phyloP scores from a whole-genome alignment of 805 yeast genomes.

The Saccharomycopsis sp. region DNA sequence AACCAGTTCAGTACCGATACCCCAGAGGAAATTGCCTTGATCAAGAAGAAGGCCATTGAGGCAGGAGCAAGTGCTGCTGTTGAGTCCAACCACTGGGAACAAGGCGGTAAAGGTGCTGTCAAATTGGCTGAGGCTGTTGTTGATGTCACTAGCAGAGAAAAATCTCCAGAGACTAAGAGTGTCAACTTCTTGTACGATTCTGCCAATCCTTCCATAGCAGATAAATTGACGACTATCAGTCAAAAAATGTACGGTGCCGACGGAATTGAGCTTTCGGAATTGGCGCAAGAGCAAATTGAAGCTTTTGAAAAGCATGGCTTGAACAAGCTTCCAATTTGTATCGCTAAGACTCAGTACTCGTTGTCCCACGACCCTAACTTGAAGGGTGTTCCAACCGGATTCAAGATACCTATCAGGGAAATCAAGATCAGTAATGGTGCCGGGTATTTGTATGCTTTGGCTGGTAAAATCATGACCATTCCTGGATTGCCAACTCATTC shows the following conservation, averaged over 20 bases:
- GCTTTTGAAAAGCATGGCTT: constrained; percentile 83
- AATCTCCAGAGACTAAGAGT: constrained; percentile 30
- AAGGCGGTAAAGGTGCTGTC: constrained; percentile 89
- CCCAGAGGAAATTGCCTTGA: constrained; percentile 68
- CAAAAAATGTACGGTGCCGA: constrained; percentile 90
- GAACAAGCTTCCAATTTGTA: constrained; percentile 86
- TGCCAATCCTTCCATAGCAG: constrained; percentile 61
- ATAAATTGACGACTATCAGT: constrained; percentile 74
- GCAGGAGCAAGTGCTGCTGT: constrained; percentile 96
- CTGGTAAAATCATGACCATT: constrained; percentile 94
- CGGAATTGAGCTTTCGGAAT: constrained; percentile 71
- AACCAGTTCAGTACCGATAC: constrained; percentile 83
- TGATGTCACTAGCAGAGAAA: constrained; percentile 47
- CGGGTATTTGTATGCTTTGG: constrained; percentile 91
- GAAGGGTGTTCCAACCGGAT: constrained; percentile 93
- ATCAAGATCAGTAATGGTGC: constrained; percentile 95
- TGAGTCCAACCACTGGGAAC: constrained; percentile 88
- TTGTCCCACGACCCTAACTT: constrained; percentile 88
- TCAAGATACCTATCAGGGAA: constrained; percentile 89
- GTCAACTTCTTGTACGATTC: constrained; percentile 65
- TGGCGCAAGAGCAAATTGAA: constrained; percentile 75
- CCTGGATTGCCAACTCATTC: constrained; percentile 96
- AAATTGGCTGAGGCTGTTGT: constrained; percentile 80
- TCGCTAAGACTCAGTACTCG: constrained; percentile 96
- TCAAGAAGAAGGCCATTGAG: constrained; percentile 68